Conservation (phyloP, 2,329 filamentous ascomycete species). For the Tolypocladium nubicola region DNA sequence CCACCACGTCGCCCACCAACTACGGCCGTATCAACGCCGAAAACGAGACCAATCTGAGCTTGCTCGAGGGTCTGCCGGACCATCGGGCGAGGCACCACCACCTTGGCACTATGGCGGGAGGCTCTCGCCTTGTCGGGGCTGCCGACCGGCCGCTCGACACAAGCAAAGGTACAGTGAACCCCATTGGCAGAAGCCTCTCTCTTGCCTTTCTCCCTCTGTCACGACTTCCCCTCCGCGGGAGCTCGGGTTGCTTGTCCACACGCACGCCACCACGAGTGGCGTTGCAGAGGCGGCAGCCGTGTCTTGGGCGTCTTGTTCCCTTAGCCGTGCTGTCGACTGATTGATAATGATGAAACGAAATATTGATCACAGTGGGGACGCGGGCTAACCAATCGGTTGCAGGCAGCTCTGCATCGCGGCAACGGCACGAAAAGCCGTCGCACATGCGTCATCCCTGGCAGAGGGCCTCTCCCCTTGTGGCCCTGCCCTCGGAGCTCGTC, state of each 20-base stretch:
- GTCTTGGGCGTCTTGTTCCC: not conserved
- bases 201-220: no score
- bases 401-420: not conserved
- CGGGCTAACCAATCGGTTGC: not conserved
- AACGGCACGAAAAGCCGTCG: not conserved
- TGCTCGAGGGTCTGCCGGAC: slow-evolving; percentile 16
- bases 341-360: not conserved
- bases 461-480: slow-evolving; percentile 27
- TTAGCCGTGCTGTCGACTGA: not conserved
- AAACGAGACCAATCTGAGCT: slow-evolving; percentile 21
- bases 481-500: slow-evolving; percentile 66
- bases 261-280: not conserved
- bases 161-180: not conserved
- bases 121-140: not conserved
- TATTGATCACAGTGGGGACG: not conserved
- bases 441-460: not conserved
- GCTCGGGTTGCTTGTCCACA: not conserved
- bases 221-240: not conserved
- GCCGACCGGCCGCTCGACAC: not conserved
- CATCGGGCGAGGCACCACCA: slow-evolving; percentile 5
- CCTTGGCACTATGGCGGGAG: not conserved
- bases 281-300: not conserved
- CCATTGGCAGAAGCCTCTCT: not conserved
- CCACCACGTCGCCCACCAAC: slow-evolving; percentile 10
- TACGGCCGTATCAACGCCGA: slow-evolving; percentile 25